phyloP scores from a whole-genome alignment of 768 basidiomycete species.

The Boletus rex-veris region DNA sequence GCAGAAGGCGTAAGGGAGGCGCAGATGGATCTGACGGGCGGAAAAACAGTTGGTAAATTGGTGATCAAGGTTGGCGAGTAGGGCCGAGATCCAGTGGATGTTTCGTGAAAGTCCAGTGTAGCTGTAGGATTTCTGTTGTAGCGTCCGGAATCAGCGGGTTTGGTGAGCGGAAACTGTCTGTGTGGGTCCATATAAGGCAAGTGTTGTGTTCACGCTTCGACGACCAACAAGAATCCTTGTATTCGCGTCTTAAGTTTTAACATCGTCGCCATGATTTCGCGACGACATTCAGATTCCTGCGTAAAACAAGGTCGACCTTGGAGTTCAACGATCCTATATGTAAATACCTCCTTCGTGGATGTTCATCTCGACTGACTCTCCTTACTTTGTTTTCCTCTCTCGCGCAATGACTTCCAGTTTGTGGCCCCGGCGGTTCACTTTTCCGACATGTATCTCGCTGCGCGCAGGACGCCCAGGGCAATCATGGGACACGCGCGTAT shows the following conservation, averaged over 20 bases:
- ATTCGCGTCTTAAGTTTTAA: constrained; percentile 6
- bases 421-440: constrained; percentile 21
- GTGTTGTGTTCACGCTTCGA: constrained; percentile 19
- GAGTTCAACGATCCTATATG: constrained; percentile 19
- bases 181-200: constrained; percentile 15
- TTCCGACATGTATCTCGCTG: constrained; percentile 16
- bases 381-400: constrained; percentile 4
- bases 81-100: background rate
- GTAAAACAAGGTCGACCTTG: constrained; percentile 22
- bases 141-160: too few relatives aligned
- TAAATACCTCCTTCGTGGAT: constrained; percentile 15
- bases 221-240: constrained; percentile 22
- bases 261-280: constrained; percentile 24
- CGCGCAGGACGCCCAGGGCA: constrained; percentile 11
- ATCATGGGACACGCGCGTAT: constrained; percentile 27
- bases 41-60: constrained; percentile 85
- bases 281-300: constrained; percentile 7
- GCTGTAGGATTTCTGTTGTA: background rate
- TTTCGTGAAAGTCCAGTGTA: background rate
- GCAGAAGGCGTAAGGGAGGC: constrained; percentile 73
- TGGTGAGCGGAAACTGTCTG: too few relatives aligned
- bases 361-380: background rate
- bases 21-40: constrained; percentile 71
- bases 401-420: constrained; percentile 21
- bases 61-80: constrained; percentile 59